Base-by-base conservation (phyloP, 2,329 filamentous ascomycete genomes). In the Peltaster fructicola region DNA sequence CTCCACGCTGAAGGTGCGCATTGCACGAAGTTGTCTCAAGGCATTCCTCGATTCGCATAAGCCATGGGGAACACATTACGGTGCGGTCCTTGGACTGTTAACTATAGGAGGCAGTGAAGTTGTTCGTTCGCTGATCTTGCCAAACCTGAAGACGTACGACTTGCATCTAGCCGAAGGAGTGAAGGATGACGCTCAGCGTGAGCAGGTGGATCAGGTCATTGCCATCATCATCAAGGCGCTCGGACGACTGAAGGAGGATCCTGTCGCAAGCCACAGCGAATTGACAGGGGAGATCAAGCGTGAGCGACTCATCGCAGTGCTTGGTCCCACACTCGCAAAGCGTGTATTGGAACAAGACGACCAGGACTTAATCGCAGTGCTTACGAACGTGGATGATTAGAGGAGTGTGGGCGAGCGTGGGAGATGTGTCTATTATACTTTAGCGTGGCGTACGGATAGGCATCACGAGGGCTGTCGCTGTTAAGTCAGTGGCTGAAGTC, bases 1-100 rank as follows among this genome's bases (percentile, higher is more conserved):
- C 30, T 72, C 77, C 20, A 74, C 81, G 8, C 67, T 95, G 14
- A 80, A 82, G 29, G 74, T 84, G 2, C 79, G 90, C 35, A 73
- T 98, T 15, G 84, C 82, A 4, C 68, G 88, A n/a, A 88, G 84
- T 0, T 93, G 82, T 43, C 65, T 95, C 16, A 92, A 92, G 54
- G 73, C 77, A 41, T 85, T 93, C 50, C 65, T 98, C 15, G 84
- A 93, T 42, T 79, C 81, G 0, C 70, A 73, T 20, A 81, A 84
- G 44, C 73, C 82, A 0, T 67, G 82, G 0, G 71, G 78, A 2
- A 75, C 85, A 1, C 79, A 92, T 42, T 98, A 88, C 46, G 88
- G 88, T 21, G 81, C 85, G 5, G 65, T 98, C 12, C 66, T 73
- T 15, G 85, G 84, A 2, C 59, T 98, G 3, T 63, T 74, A 2